phyloP scores from a whole-genome alignment of 495 filamentous ascomycete genomes.

The Echria macrotheca region DNA sequence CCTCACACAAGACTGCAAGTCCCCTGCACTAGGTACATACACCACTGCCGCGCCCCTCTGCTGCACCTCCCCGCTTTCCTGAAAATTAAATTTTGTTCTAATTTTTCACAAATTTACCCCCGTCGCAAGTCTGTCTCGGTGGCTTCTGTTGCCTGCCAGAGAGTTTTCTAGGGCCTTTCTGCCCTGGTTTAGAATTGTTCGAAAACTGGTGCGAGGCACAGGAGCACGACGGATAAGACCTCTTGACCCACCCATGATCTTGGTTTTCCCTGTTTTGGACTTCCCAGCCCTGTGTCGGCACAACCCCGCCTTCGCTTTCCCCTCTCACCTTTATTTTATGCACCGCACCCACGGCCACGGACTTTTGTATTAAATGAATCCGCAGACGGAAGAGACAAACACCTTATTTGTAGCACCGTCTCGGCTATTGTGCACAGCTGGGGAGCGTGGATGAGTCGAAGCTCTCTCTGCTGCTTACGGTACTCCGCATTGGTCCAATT shows the following conservation, averaged over 20 bases:
- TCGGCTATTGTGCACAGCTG: neutral
- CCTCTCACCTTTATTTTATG: neutral
- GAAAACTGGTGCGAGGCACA: neutral
- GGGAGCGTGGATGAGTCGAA: too few relatives aligned
- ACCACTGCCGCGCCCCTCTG: neutral
- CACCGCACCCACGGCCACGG: neutral
- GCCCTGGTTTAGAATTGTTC: too few relatives aligned
- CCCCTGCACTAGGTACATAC: neutral
- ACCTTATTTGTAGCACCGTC: neutral
- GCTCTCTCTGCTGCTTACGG: neutral
- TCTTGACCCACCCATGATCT: neutral
- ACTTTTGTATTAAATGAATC: too few relatives aligned
- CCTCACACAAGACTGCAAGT: neutral
- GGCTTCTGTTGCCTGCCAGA: neutral
- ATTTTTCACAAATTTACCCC: neutral
- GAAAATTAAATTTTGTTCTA: too few relatives aligned
- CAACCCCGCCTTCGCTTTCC: neutral
- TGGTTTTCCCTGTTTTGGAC: conserved; percentile 7
- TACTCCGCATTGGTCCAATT: conserved; percentile 8
- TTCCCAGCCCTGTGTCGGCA: neutral
- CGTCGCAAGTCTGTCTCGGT: neutral
- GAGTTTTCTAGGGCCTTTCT: neutral
- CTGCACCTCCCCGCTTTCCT: neutral
- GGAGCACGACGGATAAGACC: neutral
- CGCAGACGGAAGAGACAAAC: too few relatives aligned